A percentile compares a stretch with the other conserved stretches of the same genome.
phyloP scores from a whole-genome alignment of 192 early-diverging fungal genomes.

The Tieghemiomyces parasiticus region DNA sequence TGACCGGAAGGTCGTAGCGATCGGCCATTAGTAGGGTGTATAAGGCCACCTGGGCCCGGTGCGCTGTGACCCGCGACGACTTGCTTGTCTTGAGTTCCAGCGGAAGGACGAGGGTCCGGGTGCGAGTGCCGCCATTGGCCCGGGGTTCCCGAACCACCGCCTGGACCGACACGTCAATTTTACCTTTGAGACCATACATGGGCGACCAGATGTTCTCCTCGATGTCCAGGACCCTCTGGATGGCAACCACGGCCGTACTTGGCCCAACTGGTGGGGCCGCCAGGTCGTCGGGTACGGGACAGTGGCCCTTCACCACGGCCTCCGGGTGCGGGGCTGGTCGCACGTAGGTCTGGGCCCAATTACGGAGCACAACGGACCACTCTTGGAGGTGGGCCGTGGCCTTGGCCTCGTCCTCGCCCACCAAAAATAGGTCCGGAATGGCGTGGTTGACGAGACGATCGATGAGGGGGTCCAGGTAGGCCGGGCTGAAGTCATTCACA shows the following conservation, averaged over 20 bases:
- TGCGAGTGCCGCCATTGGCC: constrained; percentile 13
- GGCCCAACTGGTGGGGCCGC: too few species aligned
- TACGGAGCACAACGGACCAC: constrained; percentile 30
- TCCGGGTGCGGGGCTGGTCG: constrained; percentile 13
- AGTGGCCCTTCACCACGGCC: constrained; percentile 13
- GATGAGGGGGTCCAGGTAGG: constrained; percentile 29
- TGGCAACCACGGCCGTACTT: constrained; percentile 13
- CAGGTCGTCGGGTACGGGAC: background rate
- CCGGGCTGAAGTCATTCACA: constrained; percentile 39
- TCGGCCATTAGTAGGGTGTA: constrained; percentile 80
- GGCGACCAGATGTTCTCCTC: constrained; percentile 90
- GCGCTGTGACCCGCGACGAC: constrained; percentile 33
- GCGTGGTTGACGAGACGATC: constrained; percentile 29
- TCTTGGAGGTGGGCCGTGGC: constrained; percentile 32
- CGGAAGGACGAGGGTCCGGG: constrained; percentile 37
- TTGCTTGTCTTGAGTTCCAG: constrained; percentile 86
- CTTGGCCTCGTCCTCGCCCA: constrained; percentile 41
- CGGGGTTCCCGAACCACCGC: constrained; percentile 10
- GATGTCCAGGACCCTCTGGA: constrained; percentile 64
- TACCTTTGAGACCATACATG: constrained; percentile 84
- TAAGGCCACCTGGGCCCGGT: constrained; percentile 70
- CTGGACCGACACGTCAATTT: constrained; percentile 64
- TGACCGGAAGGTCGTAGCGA: constrained; percentile 58
- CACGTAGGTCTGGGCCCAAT: constrained; percentile 34
- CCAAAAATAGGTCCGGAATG: constrained; percentile 54